Conservation (phyloP, 495 filamentous ascomycete species). For the Penicillium cataractarum region DNA sequence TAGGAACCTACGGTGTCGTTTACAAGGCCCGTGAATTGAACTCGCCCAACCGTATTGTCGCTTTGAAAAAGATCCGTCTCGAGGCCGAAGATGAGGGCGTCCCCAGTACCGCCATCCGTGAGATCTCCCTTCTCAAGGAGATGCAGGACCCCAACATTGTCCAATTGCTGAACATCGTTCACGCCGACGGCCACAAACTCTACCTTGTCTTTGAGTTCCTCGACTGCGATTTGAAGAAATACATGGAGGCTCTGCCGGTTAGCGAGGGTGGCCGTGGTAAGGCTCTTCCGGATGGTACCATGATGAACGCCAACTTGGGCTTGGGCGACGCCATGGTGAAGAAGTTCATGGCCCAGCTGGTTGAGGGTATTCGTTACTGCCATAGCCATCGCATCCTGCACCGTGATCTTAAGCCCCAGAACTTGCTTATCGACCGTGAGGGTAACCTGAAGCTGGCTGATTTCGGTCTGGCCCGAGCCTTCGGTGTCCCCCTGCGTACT, state of each 20-base stretch:
- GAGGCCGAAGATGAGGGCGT: conserved; percentile 98
- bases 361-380: conserved; percentile 90
- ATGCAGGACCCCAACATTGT: conserved; percentile 97
- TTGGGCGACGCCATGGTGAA: conserved; percentile 91
- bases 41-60: conserved; percentile 80
- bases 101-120: conserved; percentile 93
- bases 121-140: conserved; percentile 95
- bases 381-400: conserved; percentile 94
- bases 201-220: conserved; percentile 96
- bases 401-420: conserved; percentile 97
- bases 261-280: conserved; percentile 89
- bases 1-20: conserved; percentile 91
- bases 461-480: conserved; percentile 94
- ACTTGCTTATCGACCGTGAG: conserved; percentile 90
- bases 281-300: conserved; percentile 79
- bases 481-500: conserved; percentile 93
- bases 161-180: conserved; percentile 88
- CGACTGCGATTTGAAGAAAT: conserved; percentile 94
- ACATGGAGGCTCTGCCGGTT: conserved; percentile 96
- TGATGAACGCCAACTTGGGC: conserved; percentile 69
- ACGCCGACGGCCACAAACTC: conserved; percentile 94
- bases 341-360: conserved; percentile 95
- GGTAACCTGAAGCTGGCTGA: conserved; percentile 97
- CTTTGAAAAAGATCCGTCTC: conserved; percentile 96
- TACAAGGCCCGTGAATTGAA: conserved; percentile 88